These are phyloP conservation scores for Phaeosphaeria sp. DNA, from an alignment of 2,329 filamentous ascomycete genomes.

Conservation along the genomic window DNA sequence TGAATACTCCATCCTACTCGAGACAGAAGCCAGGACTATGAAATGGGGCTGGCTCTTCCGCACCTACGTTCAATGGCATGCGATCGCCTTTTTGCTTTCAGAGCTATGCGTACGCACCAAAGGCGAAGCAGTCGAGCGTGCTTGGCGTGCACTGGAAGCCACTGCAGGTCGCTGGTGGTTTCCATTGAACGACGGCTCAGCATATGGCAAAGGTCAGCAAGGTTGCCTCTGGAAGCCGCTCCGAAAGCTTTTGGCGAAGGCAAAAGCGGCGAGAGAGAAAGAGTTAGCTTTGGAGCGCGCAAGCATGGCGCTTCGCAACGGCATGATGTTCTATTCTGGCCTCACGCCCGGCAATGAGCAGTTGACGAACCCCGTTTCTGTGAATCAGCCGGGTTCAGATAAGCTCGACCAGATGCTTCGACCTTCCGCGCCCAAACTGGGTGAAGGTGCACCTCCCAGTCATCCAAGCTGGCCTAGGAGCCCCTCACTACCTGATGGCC, in stretches of 20 bases:
- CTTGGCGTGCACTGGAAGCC: constrained; percentile 64
- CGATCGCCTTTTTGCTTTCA: constrained; percentile 66
- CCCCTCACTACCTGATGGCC: constrained; percentile 4
- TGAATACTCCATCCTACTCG: constrained; percentile 72
- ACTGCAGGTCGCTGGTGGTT: constrained; percentile 54
- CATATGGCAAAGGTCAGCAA: constrained; percentile 41
- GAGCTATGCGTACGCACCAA: constrained; percentile 65
- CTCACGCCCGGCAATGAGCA: constrained; percentile 18
- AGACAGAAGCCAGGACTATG: constrained; percentile 66
- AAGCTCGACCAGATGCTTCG: constrained; percentile 39
- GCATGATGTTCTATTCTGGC: constrained; percentile 22
- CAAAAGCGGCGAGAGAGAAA: constrained; percentile 60
- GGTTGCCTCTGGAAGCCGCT: constrained; percentile 70
- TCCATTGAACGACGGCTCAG: constrained; percentile 29
- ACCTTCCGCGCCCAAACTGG: constrained; percentile 34
- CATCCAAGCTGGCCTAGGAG: constrained; percentile 31
- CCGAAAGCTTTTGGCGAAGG: constrained; percentile 66
- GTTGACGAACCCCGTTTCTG: constrained; percentile 8
- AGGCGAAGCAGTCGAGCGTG: constrained; percentile 65
- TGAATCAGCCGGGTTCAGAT: constrained; percentile 30
- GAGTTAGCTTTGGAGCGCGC: constrained; percentile 54
- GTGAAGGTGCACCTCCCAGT: constrained; percentile 27
- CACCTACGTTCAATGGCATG: constrained; percentile 71
- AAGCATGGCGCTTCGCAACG: constrained; percentile 32
- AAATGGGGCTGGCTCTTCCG: constrained; percentile 72